Percentiles rank a stretch among this genome's conserved stretches.
Evolutionary conservation across 495 filamentous ascomycete species (phyloP).

Genomic region (Amorphotheca resinae): DNA sequence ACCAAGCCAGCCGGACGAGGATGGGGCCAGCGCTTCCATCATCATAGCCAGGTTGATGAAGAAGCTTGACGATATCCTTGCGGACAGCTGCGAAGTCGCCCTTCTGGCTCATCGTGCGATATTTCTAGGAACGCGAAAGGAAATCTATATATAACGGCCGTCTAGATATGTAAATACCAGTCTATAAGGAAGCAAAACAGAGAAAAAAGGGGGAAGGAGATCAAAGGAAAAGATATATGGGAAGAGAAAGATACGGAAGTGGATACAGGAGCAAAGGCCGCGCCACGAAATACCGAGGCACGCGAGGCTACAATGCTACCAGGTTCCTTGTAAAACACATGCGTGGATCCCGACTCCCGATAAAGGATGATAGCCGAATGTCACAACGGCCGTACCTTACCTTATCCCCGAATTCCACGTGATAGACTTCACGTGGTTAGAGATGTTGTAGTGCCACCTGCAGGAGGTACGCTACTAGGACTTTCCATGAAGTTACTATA

Average conservation of each 20-base stretch:
- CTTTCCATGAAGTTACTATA: no score
- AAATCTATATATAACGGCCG: neutral
- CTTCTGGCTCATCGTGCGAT: conserved; percentile 10
- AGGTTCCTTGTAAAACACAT: no score
- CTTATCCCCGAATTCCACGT: no score
- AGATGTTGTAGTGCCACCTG: no score
- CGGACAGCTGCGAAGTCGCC: conserved; percentile 41
- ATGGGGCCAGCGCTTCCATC: conserved; percentile 51
- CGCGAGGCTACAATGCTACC: no score
- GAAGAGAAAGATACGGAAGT: neutral
- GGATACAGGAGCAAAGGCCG: neutral
- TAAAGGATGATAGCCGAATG: no score
- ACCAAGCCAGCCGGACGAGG: conserved; percentile 51
- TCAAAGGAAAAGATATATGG: neutral
- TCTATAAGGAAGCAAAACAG: neutral
- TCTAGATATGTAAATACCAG: neutral
- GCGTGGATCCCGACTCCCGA: no score
- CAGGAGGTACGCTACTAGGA: no score
- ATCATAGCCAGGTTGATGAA: conserved; percentile 48
- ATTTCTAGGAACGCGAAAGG: neutral
- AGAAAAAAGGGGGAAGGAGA: neutral
- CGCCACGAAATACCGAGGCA: neutral
- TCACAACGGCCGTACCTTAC: no score
- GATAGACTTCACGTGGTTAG: no score
- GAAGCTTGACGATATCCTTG: conserved; percentile 38